phyloP scores from a whole-genome alignment of 768 basidiomycete species.

The Naganishia randhawae region DNA sequence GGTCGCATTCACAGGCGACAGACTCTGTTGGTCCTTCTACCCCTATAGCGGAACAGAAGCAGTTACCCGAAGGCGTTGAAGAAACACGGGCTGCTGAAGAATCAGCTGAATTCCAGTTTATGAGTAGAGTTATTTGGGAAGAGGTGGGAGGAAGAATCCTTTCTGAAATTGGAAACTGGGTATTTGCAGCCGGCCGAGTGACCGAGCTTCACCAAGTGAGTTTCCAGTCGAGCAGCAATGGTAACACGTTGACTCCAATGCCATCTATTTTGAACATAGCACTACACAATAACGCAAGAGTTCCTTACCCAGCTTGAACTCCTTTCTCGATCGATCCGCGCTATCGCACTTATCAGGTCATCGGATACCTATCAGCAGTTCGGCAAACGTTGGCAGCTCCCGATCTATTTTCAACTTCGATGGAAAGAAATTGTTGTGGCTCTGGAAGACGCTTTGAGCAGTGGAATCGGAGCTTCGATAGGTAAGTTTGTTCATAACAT shows the following conservation, averaged over 20 bases:
- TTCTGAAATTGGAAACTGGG: slow-evolving; percentile 72
- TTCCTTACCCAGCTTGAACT: slow-evolving; percentile 79
- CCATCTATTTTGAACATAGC: slow-evolving; percentile 54
- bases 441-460: slow-evolving; percentile 65
- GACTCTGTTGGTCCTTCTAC: slow-evolving; percentile 6
- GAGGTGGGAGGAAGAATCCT: slow-evolving; percentile 75
- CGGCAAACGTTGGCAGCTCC: slow-evolving; percentile 86
- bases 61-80: background rate
- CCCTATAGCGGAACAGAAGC: slow-evolving; percentile 50
- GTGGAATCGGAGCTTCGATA: slow-evolving; percentile 52
- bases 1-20: background rate
- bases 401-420: slow-evolving; percentile 91
- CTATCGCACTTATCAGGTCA: slow-evolving; percentile 67
- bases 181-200: slow-evolving; percentile 90
- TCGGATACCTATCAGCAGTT: slow-evolving; percentile 71
- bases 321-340: slow-evolving; percentile 69
- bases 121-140: slow-evolving; percentile 84
- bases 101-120: slow-evolving; percentile 66
- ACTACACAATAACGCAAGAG: slow-evolving; percentile 75
- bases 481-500: background rate
- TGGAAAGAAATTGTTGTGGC: slow-evolving; percentile 87
- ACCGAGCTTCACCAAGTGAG: slow-evolving; percentile 81
- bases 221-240: background rate
- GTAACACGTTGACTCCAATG: background rate
- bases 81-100: slow-evolving; percentile 28